Percentiles rank a stretch among this genome's conserved stretches.
phyloP scores from a whole-genome alignment of 352 stramenopile genomes.

The Phytophthora hybrid region DNA sequence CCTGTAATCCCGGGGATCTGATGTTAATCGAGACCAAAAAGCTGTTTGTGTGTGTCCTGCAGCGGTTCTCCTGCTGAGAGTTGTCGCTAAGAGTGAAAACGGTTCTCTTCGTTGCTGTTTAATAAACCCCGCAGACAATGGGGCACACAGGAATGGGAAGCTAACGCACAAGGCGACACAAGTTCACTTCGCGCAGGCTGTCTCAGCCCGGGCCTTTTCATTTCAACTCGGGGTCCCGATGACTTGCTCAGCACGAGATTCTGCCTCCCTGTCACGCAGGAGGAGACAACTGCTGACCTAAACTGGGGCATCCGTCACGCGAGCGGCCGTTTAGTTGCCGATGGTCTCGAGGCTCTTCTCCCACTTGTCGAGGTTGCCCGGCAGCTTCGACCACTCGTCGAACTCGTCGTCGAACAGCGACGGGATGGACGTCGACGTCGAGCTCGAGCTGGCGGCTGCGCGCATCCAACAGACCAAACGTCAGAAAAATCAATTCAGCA shows the following conservation, averaged over 20 bases:
- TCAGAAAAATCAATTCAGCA: not conserved
- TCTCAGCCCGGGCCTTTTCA: conserved; percentile 41
- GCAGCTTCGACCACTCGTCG: conserved; percentile 86
- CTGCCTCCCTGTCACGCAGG: conserved; percentile 13
- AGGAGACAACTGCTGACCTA: conserved; percentile 13
- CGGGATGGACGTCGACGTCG: conserved; percentile 69
- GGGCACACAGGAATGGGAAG: conserved; percentile 15
- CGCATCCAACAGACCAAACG: conserved; percentile 8
- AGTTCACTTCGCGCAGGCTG: conserved; percentile 41
- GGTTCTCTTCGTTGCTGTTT: conserved; percentile 12
- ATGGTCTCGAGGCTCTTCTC: conserved; percentile 90
- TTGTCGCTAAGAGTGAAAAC: not conserved
- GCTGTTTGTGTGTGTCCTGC: too few species aligned
- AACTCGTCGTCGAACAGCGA: conserved; percentile 90
- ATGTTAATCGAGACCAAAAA: too few species aligned
- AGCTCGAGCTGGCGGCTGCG: conserved; percentile 45
- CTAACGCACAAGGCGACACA: conserved; percentile 27
- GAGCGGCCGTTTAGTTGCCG: conserved; percentile 65
- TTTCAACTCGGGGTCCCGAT: conserved; percentile 36
- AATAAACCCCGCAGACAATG: conserved; percentile 8
- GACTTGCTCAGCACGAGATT: conserved; percentile 13
- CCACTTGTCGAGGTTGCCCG: conserved; percentile 88
- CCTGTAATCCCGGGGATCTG: too few species aligned
- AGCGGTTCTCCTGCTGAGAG: not conserved
- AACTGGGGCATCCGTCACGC: conserved; percentile 18